These are phyloP conservation scores for Pythium pyrilobum DNA, from an alignment of 352 stramenopile genomes.

Conservation along the genomic window DNA sequence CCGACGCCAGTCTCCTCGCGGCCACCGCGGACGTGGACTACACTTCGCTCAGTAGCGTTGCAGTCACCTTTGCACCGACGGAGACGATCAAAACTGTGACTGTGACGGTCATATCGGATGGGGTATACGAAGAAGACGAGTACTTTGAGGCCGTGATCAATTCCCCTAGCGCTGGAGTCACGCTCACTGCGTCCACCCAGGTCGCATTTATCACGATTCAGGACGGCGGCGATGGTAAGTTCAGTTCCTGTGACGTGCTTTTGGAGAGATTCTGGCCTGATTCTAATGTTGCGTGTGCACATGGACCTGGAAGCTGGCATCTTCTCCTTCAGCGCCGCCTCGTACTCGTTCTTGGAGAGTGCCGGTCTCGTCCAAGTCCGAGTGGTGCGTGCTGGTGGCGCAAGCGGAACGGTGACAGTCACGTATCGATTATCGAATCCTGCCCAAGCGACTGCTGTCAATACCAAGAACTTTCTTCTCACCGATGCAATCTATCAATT, in stretches of 20 bases:
- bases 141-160: slow-evolving; percentile 33
- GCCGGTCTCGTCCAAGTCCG: slow-evolving; percentile 37
- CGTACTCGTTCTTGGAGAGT: slow-evolving; percentile 48
- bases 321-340: slow-evolving; percentile 50
- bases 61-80: slow-evolving; percentile 24
- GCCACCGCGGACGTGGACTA: slow-evolving; percentile 33
- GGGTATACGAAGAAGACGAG: slow-evolving; percentile 42
- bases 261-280: no score
- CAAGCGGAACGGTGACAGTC: slow-evolving; percentile 33
- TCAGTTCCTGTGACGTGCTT: neutral
- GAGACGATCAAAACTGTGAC: slow-evolving; percentile 25
- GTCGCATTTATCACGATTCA: slow-evolving; percentile 36
- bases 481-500: slow-evolving; percentile 29
- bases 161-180: slow-evolving; percentile 20
- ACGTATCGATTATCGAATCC: slow-evolving; percentile 43
- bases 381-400: slow-evolving; percentile 37
- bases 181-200: slow-evolving; percentile 1
- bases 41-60: slow-evolving; percentile 16
- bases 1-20: neutral
- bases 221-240: slow-evolving; percentile 36
- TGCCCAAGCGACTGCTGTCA: slow-evolving; percentile 41
- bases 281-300: no score
- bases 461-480: slow-evolving; percentile 60
- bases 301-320: slow-evolving; percentile 39
- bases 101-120: slow-evolving; percentile 38